A percentile compares a stretch with the other conserved stretches of the same genome.
Conservation (phyloP, 257 asterid species). For the Gentiana dahurica region DNA sequence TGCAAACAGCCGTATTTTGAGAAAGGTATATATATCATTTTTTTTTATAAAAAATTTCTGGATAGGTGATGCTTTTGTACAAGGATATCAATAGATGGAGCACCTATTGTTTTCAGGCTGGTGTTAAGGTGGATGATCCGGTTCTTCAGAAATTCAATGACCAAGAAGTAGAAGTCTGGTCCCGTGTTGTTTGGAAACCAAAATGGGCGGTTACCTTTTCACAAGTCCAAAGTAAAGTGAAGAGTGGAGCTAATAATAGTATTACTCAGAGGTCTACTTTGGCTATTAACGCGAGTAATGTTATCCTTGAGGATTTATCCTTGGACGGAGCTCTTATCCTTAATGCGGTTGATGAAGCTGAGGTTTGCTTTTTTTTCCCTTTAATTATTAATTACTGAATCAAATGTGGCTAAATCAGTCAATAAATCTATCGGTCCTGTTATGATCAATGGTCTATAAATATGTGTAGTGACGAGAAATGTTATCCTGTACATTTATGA, state of each 20-base stretch:
- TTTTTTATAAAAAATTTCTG: too few species aligned
- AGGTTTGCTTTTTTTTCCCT: conserved; percentile 32
- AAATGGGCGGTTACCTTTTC: conserved; percentile 90
- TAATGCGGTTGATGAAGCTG: conserved; percentile 56
- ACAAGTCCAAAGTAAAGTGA: conserved; percentile 55
- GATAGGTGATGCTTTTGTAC: too few species aligned
- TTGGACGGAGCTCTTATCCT: conserved; percentile 84
- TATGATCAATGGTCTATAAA: too few species aligned
- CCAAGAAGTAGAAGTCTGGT: conserved; percentile 96
- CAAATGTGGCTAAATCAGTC: not conserved
- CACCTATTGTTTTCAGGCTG: conserved; percentile 45
- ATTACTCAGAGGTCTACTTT: conserved; percentile 64
- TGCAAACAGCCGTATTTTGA: conserved; percentile 77
- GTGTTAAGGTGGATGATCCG: conserved; percentile 75
- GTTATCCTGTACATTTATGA: not conserved
- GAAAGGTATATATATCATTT: conserved; percentile 46
- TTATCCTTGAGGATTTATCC: conserved; percentile 56
- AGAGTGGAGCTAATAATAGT: conserved; percentile 32
- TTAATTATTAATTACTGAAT: not conserved
- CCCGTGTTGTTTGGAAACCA: conserved; percentile 86
- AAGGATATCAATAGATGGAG: conserved; percentile 3
- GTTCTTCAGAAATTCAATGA: conserved; percentile 50
- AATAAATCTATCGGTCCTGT: not conserved
- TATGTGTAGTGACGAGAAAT: too few species aligned
- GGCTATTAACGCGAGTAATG: conserved; percentile 52